Percentiles rank a stretch among this genome's conserved stretches.
Conservation (phyloP, 306 rosid genomes). For the Rosa rugosa region DNA sequence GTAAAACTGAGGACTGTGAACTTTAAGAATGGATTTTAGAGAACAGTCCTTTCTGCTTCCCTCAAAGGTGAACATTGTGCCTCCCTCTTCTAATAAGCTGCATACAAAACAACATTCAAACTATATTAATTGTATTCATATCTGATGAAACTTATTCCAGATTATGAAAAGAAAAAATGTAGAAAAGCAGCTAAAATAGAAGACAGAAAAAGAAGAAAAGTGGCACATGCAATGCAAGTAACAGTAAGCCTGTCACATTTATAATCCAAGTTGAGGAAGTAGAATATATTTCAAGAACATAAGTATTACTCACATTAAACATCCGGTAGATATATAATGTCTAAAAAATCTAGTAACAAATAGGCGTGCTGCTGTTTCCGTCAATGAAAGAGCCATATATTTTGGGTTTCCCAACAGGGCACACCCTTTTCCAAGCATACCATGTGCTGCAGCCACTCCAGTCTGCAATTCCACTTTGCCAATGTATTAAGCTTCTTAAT, state of each 20-base stretch:
- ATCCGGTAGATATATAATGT: slow-evolving; percentile 53
- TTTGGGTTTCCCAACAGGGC: slow-evolving; percentile 61
- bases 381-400: slow-evolving; percentile 78
- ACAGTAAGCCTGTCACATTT: not conserved
- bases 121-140: too few species aligned
- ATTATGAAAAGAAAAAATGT: not conserved
- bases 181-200: not conserved
- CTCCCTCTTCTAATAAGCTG: slow-evolving; percentile 89
- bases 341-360: slow-evolving; percentile 65
- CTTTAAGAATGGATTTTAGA: slow-evolving; percentile 45
- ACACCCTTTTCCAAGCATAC: slow-evolving; percentile 53
- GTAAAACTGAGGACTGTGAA: slow-evolving; percentile 82
- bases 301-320: slow-evolving; percentile 65
- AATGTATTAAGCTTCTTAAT: not conserved
- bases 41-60: slow-evolving; percentile 47
- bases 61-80: slow-evolving; percentile 69
- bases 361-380: slow-evolving; percentile 67
- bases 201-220: not conserved
- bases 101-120: slow-evolving; percentile 4
- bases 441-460: slow-evolving; percentile 76
- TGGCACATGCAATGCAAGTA: not conserved
- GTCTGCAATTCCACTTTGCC: slow-evolving; percentile 44
- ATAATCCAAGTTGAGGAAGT: not conserved
- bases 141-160: slow-evolving; percentile 10
- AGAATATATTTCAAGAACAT: not conserved